These are phyloP conservation scores for Pseudogymnoascus verrucosus DNA, from an alignment of 2,329 filamentous ascomycete species.

Conservation along the genomic window DNA sequence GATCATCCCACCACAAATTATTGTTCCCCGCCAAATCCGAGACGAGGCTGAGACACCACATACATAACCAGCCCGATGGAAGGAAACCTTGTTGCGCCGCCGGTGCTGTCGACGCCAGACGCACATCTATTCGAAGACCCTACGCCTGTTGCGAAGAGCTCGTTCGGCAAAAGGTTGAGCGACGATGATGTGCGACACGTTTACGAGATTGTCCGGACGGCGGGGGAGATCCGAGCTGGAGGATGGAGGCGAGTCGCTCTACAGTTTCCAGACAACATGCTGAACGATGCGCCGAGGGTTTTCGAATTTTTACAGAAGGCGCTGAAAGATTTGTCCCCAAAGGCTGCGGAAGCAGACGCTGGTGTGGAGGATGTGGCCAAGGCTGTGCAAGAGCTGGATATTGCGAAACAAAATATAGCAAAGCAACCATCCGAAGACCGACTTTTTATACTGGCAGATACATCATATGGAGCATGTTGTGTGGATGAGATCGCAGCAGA, in stretches of 20 bases:
- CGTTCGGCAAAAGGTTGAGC: slow-evolving; percentile 11
- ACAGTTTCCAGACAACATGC: slow-evolving; percentile 94
- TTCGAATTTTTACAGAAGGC: slow-evolving; percentile 56
- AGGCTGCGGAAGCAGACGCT: slow-evolving; percentile 2
- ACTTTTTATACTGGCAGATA: slow-evolving; percentile 86
- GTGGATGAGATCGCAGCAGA: slow-evolving; percentile 96
- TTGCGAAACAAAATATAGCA: slow-evolving; percentile 24
- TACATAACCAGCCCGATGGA: slow-evolving; percentile 32
- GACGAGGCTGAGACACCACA: background rate
- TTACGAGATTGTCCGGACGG: slow-evolving; percentile 80
- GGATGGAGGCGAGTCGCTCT: slow-evolving; percentile 72
- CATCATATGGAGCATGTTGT: slow-evolving; percentile 93
- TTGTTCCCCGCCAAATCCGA: slow-evolving; percentile 7
- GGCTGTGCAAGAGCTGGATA: slow-evolving; percentile 11
- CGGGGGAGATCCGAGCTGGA: slow-evolving; percentile 63
- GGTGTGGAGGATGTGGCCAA: slow-evolving; percentile 17
- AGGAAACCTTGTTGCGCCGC: slow-evolving; percentile 40
- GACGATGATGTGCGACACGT: slow-evolving; percentile 66
- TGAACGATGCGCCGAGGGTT: slow-evolving; percentile 75
- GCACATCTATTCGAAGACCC: slow-evolving; percentile 49
- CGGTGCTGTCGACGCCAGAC: slow-evolving; percentile 57
- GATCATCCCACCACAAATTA: slow-evolving; percentile 7
- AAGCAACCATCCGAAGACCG: slow-evolving; percentile 18
- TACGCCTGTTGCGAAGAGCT: slow-evolving; percentile 20
- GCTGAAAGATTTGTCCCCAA: slow-evolving; percentile 28